Evolutionary conservation across 2,329 filamentous ascomycete genomes (phyloP), one percentile per base, ranked within the genome.

Genomic region (Aspergillus glaucus): DNA sequence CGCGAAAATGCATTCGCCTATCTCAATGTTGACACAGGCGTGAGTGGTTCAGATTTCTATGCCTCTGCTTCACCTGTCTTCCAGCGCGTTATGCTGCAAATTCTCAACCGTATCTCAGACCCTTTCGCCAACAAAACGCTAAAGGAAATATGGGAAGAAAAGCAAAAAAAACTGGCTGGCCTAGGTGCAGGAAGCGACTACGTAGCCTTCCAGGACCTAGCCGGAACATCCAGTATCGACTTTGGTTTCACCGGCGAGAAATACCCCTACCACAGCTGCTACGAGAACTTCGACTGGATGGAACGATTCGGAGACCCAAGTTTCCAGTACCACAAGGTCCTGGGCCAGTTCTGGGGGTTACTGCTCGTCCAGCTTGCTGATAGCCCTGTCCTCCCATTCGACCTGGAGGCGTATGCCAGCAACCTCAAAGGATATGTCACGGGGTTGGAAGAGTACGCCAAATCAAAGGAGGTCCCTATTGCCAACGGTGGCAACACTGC

Each of bases 271-370:
- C 85, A 90, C 67, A 91, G 86, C 51, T 93, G 87, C 69, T 94
- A 95, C 69, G 92, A 97, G 63, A 94, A 84, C 47, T 91, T 87
- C 59, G 85, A 90, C 41, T 92, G 89, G 84, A 88, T 97, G 79
- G 76, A 84, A 22, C 79, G 78, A 34, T 82, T 87, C 51, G 85
- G 87, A 19, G 93, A 98, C 64, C 89, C 89, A 0, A 84, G 80
- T 1, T 95, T 95, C 62, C 68, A 78, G 9, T 93, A 95, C 63
- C 93, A 97, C 71, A 79, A 77, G 37, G 71, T 87, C 5, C 79
- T 97, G 50, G 88, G 82, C 9, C 84, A 96, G 68, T 75, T 97
- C 37, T 85, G 88, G 69, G 83, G 83, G 1, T 75, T 97, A 3
- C 74, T 97, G n/a, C 79, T 93, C 46, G 80, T 96, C 17, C 91